Percentiles rank a stretch among this genome's conserved stretches.
phyloP scores from a whole-genome alignment of 352 stramenopile species.

The Elongisporangium anandrum region DNA sequence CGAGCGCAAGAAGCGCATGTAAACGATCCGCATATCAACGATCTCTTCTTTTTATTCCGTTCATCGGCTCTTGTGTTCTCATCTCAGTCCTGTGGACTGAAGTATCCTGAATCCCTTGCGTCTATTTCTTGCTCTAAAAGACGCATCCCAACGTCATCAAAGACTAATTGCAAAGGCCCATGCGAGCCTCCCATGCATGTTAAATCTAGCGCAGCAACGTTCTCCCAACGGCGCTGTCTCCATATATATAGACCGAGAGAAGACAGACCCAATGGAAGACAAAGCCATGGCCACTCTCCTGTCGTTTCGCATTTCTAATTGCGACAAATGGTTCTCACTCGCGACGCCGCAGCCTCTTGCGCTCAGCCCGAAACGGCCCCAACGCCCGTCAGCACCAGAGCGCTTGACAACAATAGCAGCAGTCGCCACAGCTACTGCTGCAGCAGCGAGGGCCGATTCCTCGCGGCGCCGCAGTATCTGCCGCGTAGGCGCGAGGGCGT shows the following conservation, averaged over 20 bases:
- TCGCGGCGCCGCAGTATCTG: background rate
- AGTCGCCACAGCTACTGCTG: constrained; percentile 1
- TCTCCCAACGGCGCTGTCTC: background rate
- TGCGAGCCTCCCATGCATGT: background rate
- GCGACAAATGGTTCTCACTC: background rate
- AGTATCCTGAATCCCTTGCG: background rate
- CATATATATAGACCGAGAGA: background rate
- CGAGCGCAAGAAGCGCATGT: constrained; percentile 78
- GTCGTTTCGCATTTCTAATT: background rate
- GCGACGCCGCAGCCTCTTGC: background rate
- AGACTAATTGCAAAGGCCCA: background rate
- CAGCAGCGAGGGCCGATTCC: background rate
- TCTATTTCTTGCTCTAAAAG: too few species aligned
- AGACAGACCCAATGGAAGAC: too few species aligned
- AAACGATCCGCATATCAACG: background rate
- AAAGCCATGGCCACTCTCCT: background rate
- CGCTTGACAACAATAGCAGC: constrained; percentile 6
- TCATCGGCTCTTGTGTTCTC: too few species aligned
- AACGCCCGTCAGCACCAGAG: background rate
- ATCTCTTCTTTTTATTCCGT: background rate
- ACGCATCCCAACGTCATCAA: too few species aligned
- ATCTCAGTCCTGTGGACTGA: too few species aligned
- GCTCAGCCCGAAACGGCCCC: background rate
- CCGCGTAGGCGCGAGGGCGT: background rate
- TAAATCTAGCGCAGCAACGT: background rate